Percentiles rank a stretch among this genome's conserved stretches.
Evolutionary conservation across 352 stramenopile species (phyloP).

Genomic region (Globisporangium iwayamae): DNA sequence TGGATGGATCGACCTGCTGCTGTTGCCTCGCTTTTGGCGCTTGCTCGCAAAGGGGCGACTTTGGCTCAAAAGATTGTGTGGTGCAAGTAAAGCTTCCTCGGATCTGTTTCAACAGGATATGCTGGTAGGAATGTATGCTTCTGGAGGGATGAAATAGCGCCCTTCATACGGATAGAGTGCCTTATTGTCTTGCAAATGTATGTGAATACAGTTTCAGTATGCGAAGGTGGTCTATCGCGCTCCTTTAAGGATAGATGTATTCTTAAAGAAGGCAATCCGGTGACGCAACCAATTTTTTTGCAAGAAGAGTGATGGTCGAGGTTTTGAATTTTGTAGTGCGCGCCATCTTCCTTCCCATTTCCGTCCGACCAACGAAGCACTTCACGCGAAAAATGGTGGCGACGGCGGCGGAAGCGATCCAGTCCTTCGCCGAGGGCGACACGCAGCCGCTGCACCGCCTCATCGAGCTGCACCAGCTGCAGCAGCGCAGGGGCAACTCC

Average conservation of each 20-base stretch:
- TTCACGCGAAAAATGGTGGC: constrained; percentile 20
- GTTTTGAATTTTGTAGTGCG: constrained; percentile 15
- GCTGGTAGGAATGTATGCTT: no score
- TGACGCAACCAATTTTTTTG: no score
- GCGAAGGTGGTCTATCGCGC: no score
- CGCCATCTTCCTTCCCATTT: constrained; percentile 14
- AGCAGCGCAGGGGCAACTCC: constrained; percentile 23
- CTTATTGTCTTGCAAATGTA: no score
- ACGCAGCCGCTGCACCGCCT: constrained; percentile 28
- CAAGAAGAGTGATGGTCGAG: background rate
- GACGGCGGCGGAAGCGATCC: constrained; percentile 37
- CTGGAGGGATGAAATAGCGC: no score
- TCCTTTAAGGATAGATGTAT: no score
- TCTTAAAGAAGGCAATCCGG: no score
- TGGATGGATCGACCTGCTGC: constrained; percentile 1
- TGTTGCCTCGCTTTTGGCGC: background rate
- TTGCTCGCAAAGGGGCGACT: constrained; percentile 17
- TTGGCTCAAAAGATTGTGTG: constrained; percentile 39
- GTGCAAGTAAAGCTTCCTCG: constrained; percentile 23
- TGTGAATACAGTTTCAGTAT: no score
- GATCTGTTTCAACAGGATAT: constrained; percentile 4
- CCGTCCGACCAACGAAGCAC: constrained; percentile 5
- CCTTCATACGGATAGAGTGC: no score
- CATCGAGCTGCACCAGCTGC: constrained; percentile 29
- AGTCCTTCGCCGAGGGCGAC: constrained; percentile 34